A percentile compares a stretch with the other conserved stretches of the same genome.
Conservation (phyloP, 495 filamentous ascomycete genomes). For the Podospora bellae-mahoneyi region DNA sequence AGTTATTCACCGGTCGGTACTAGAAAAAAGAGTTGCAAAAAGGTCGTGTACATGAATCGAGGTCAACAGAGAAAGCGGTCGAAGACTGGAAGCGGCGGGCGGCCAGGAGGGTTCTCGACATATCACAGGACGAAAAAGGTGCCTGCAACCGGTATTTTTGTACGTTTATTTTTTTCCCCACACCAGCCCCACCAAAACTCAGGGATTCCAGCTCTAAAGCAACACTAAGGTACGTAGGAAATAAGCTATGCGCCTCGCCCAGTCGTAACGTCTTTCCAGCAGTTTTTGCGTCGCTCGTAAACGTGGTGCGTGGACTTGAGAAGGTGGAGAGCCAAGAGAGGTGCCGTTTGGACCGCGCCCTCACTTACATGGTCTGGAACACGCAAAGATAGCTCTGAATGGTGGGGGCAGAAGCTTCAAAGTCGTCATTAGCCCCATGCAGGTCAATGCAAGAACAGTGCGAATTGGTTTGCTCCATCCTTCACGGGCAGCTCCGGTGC, state of each 20-base stretch:
- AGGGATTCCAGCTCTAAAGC: conserved; percentile 3
- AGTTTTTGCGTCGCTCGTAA: neutral
- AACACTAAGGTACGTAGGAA: neutral
- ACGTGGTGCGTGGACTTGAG: neutral
- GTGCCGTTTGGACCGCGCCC: neutral
- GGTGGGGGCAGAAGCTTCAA: conserved; percentile 19
- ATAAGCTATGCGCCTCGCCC: conserved; percentile 2
- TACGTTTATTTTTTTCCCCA: neutral
- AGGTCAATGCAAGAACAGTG: conserved; percentile 19
- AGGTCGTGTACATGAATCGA: neutral
- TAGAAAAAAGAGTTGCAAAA: neutral
- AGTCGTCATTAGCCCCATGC: conserved; percentile 27
- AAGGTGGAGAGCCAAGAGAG: neutral
- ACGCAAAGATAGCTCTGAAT: conserved; percentile 5
- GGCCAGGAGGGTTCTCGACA: neutral
- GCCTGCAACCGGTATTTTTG: neutral
- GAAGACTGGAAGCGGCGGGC: neutral
- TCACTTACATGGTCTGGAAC: conserved; percentile 18
- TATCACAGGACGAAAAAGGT: neutral
- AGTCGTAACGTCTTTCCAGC: neutral
- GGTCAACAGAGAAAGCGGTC: neutral
- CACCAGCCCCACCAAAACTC: neutral
- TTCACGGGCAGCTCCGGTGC: neutral
- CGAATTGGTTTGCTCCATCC: conserved; percentile 21
- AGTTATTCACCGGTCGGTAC: neutral